Conservation (phyloP, 192 early-diverging fungal species). For the Entrophospora sp. region DNA sequence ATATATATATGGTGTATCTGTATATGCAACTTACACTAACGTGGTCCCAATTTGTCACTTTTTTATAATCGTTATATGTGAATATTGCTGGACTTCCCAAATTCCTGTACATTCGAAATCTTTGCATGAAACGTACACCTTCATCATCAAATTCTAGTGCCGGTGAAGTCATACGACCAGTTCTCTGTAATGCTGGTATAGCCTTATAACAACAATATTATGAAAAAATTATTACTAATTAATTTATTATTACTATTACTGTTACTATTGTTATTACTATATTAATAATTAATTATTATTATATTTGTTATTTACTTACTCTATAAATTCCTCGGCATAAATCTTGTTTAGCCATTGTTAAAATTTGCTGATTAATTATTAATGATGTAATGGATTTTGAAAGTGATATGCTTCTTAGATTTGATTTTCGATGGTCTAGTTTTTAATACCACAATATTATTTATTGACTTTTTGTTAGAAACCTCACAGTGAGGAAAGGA, state of each 20-base stretch:
- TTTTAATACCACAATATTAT: background rate
- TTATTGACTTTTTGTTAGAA: background rate
- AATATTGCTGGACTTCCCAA: conserved; percentile 17
- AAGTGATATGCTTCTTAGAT: background rate
- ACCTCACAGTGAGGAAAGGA: background rate
- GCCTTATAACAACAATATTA: conserved; percentile 5
- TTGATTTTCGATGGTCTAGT: background rate
- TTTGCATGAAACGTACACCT: conserved; percentile 13
- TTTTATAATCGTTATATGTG: conserved; percentile 7
- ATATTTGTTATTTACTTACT: background rate
- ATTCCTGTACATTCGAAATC: conserved; percentile 9
- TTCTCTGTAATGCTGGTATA: conserved; percentile 12
- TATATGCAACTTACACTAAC: conserved; percentile 11
- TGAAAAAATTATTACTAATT: background rate
- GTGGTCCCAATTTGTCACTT: conserved; percentile 3
- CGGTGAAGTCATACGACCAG: background rate
- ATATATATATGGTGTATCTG: too few species aligned
- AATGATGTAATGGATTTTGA: background rate
- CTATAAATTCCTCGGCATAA: conserved; percentile 19
- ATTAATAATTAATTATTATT: background rate
- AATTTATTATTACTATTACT: background rate
- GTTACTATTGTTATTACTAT: background rate
- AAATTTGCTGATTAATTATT: background rate
- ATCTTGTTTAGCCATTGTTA: conserved; percentile 12
- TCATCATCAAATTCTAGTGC: conserved; percentile 17